These are phyloP conservation scores for Pterocarpus santalinus DNA, from an alignment of 306 rosid species.

Conservation along the genomic window DNA sequence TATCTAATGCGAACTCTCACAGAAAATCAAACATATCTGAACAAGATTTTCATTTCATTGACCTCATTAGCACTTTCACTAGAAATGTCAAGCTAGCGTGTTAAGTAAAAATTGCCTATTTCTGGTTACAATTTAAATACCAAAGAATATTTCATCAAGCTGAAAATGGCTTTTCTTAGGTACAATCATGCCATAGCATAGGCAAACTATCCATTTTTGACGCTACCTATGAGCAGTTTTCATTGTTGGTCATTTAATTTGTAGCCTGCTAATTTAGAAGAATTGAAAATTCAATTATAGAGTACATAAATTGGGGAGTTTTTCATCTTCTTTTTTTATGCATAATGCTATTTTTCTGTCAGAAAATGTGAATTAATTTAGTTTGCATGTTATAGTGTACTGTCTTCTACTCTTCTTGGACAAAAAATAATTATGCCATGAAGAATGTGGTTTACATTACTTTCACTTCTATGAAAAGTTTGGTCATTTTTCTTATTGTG, in stretches of 20 bases:
- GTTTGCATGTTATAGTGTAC: slow-evolving; percentile 3
- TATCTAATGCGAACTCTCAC: slow-evolving; percentile 24
- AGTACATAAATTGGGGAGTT: no score
- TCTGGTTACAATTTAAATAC: background rate
- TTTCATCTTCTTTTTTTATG: background rate
- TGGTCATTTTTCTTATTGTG: background rate
- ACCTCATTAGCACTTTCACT: slow-evolving; percentile 2
- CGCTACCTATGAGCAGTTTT: background rate
- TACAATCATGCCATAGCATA: background rate
- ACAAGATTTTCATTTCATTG: background rate
- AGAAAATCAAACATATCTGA: slow-evolving; percentile 4
- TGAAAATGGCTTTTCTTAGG: background rate
- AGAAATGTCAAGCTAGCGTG: slow-evolving; percentile 1
- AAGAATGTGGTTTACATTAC: background rate
- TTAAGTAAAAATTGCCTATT: slow-evolving; percentile 1
- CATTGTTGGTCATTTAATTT: background rate
- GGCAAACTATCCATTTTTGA: slow-evolving; percentile 13
- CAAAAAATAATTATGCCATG: background rate
- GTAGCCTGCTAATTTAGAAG: background rate
- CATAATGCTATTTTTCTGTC: slow-evolving; percentile 9
- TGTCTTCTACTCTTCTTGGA: background rate
- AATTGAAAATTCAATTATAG: slow-evolving; percentile 2
- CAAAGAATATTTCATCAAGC: slow-evolving; percentile 1
- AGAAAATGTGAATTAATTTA: background rate
- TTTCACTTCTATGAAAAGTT: background rate